These are phyloP conservation scores for Talaromyces islandicus DNA, from an alignment of 2,329 filamentous ascomycete species.

Conservation along the genomic window DNA sequence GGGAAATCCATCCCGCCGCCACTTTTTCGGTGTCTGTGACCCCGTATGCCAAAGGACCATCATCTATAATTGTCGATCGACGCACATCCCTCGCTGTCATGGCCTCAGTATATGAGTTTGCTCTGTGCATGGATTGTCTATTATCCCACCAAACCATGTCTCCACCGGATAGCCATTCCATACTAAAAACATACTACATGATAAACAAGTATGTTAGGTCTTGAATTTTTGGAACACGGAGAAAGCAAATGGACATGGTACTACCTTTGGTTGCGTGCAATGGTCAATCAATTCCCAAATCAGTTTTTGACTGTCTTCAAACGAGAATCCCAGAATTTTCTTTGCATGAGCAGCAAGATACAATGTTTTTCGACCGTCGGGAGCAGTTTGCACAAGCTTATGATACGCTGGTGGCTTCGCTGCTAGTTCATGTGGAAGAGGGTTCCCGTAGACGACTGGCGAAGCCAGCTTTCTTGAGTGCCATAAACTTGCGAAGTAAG, in stretches of 20 bases:
- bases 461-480: conserved; percentile 17
- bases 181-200: conserved; percentile 21
- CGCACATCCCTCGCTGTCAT: conserved; percentile 23
- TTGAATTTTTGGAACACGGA: neutral
- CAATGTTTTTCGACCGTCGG: conserved; percentile 18
- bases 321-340: conserved; percentile 12
- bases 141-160: conserved; percentile 28
- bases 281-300: conserved; percentile 21
- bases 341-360: conserved; percentile 23
- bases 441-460: conserved; percentile 14
- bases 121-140: conserved; percentile 24
- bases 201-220: neutral
- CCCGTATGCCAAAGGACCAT: conserved; percentile 18
- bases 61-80: conserved; percentile 21
- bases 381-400: conserved; percentile 18
- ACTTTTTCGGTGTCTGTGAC: conserved; percentile 13
- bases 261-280: conserved; percentile 19
- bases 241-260: neutral
- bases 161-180: conserved; percentile 19
- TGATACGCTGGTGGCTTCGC: conserved; percentile 21
- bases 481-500: conserved; percentile 13
- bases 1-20: neutral
- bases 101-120: conserved; percentile 18
- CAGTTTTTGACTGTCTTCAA: conserved; percentile 20
- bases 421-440: conserved; percentile 17